Percentiles rank a stretch among this genome's conserved stretches.
Conservation (phyloP, 306 rosid species). For the Astragalus membranaceus region DNA sequence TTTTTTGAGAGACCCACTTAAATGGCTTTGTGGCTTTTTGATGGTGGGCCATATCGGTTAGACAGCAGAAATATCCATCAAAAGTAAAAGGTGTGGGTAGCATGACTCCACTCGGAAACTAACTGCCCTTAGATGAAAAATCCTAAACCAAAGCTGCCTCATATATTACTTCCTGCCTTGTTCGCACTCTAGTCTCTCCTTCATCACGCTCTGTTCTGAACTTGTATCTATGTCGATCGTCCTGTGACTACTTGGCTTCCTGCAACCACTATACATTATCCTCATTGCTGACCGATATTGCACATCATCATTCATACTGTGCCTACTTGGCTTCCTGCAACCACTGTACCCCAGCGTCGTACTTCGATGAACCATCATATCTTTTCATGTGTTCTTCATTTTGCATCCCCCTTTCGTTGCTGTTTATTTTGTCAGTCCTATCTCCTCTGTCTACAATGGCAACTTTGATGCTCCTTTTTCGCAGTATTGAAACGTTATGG, state of each 20-base stretch:
- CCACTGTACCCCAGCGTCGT: too few species aligned
- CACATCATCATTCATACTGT: too few species aligned
- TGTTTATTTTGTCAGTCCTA: too few species aligned
- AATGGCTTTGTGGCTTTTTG: neutral
- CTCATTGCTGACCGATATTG: too few species aligned
- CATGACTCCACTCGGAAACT: neutral
- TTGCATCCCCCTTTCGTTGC: neutral
- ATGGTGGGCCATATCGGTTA: too few species aligned
- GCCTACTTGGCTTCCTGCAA: too few species aligned
- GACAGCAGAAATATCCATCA: too few species aligned
- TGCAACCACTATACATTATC: too few species aligned
- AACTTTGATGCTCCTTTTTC: too few species aligned
- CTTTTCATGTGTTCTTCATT: neutral
- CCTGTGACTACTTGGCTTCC: neutral
- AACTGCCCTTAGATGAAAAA: neutral
- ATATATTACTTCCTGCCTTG: neutral
- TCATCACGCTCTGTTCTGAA: neutral
- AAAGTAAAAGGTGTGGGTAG: neutral
- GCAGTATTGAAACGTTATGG: too few species aligned
- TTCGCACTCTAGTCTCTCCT: neutral
- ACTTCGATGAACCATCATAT: neutral
- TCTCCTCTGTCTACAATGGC: too few species aligned
- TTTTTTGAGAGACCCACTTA: neutral
- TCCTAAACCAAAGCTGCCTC: neutral
- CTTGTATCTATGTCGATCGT: neutral